phyloP scores from a whole-genome alignment of 1,284 basidiomycete species.

The Moesziomyces antarcticus region DNA sequence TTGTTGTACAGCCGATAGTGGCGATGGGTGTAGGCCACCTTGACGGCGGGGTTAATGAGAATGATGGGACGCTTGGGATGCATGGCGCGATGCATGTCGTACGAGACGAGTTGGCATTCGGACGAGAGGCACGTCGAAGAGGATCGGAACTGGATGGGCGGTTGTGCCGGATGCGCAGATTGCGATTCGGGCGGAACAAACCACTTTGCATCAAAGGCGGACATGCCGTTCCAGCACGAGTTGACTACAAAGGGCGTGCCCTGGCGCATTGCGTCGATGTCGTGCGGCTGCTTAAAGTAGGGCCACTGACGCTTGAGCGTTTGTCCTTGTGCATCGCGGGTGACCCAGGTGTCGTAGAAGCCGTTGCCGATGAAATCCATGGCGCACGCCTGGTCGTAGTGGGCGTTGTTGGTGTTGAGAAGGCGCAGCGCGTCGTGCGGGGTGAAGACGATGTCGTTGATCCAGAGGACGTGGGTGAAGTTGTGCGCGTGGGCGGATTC shows the following conservation, averaged over 20 bases:
- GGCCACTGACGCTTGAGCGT: conserved; percentile 72
- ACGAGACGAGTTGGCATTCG: conserved; percentile 73
- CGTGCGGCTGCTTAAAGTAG: conserved; percentile 70
- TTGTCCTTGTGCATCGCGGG: conserved; percentile 50
- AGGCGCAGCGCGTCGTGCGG: conserved; percentile 68
- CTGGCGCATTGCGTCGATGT: conserved; percentile 63
- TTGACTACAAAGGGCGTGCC: conserved; percentile 72
- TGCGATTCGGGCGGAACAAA: conserved; percentile 48
- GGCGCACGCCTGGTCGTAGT: conserved; percentile 74
- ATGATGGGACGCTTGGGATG: conserved; percentile 69
- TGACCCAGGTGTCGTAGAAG: conserved; percentile 70
- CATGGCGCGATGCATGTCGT: conserved; percentile 73
- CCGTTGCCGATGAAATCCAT: conserved; percentile 72
- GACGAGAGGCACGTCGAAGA: conserved; percentile 71
- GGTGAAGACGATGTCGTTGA: conserved; percentile 56
- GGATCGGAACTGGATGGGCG: conserved; percentile 71
- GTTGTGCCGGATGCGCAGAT: conserved; percentile 50
- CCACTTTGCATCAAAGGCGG: conserved; percentile 71
- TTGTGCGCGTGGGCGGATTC: neutral
- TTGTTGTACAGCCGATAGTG: conserved; percentile 45
- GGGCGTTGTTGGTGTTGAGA: conserved; percentile 70
- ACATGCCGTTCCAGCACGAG: conserved; percentile 75
- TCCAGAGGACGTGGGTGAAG: conserved; percentile 54
- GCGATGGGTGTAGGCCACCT: conserved; percentile 49
- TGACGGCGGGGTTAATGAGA: conserved; percentile 70